These are phyloP conservation scores for Aspergillus cavernicola DNA, from an alignment of 495 filamentous ascomycete genomes.

Conservation along the genomic window DNA sequence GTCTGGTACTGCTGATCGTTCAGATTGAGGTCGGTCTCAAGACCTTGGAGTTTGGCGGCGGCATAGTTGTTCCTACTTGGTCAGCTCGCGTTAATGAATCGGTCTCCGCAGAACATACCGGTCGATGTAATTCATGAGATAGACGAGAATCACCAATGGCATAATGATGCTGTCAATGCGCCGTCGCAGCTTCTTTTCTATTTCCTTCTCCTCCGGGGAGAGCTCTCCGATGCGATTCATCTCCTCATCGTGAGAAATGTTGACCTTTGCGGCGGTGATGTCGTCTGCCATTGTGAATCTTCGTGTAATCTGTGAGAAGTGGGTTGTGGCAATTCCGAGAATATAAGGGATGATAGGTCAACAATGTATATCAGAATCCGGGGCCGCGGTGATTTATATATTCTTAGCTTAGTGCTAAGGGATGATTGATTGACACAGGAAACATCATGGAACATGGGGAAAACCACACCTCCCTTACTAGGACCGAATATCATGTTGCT, in stretches of 20 bases:
- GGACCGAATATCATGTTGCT: too few relatives aligned
- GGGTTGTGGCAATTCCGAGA: not conserved
- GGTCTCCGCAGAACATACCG: constrained; percentile 26
- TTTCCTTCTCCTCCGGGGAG: constrained; percentile 40
- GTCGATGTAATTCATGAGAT: constrained; percentile 57
- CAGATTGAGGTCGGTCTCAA: constrained; percentile 42
- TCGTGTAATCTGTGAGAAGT: too few relatives aligned
- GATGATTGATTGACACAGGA: too few relatives aligned
- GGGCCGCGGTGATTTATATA: not conserved
- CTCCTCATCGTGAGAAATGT: constrained; percentile 40
- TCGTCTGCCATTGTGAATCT: constrained; percentile 6
- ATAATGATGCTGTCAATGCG: constrained; percentile 53
- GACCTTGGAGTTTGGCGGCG: constrained; percentile 52
- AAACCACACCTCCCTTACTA: too few relatives aligned
- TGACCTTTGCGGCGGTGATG: constrained; percentile 24
- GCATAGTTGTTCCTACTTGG: constrained; percentile 49
- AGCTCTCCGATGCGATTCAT: constrained; percentile 35
- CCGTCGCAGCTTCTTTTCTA: constrained; percentile 44
- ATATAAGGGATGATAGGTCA: not conserved
- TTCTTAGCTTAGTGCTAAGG: too few relatives aligned
- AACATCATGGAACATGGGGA: not conserved
- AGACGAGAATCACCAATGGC: constrained; percentile 53
- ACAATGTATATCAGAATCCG: not conserved
- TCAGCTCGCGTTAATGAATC: constrained; percentile 12
- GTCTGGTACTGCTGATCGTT: constrained; percentile 42